Base-by-base conservation (phyloP, 2,329 filamentous ascomycete species). In the Ascosphaera apis region DNA sequence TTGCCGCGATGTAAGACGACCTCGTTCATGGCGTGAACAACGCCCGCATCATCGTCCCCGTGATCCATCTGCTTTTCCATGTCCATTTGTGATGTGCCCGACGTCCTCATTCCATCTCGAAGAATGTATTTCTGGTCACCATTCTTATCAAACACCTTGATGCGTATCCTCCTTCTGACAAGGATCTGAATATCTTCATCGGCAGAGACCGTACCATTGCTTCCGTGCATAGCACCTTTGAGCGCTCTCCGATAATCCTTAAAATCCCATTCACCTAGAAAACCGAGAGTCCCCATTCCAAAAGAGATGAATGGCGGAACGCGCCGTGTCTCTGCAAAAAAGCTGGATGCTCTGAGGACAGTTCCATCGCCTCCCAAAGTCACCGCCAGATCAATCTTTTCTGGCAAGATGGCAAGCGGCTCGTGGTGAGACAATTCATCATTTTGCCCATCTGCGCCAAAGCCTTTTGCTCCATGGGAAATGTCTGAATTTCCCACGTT, bases 261-360 rank as follows among this genome's bases (percentile, higher is more conserved):
- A 51, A 95, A 95, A 47, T 88, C 91, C 84, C 86, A 98, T 55
- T 95, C 86, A 12, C 86, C 84, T 5, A 98, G 60, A 45, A 98
- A 98, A 0, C 88, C 88, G 1, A 98, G 61, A 0, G 86, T 91
- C 4, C 88, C 88, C 81, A 98, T 93, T 51, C 83, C 91, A 51
- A 98, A 98, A 1, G 81, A 83, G 5, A 98, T 62, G 23, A 98
- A 78, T 0, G 88, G 88, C 0, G 88, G 88, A 0, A 98, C 86
- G 31, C 72, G 72, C 2, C 68, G 64, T 32, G 79, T 73, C 27
- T 80, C 76, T 40, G 82, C 82, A 57, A 91, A 95, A 3, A 93
- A 66, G 37, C 78, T 84, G 2, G 81, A 77, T 0, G 83, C 83
- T 40, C 80, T 78, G 33, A 92, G 57, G 37, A 92, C 86, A 2